Evolutionary conservation across 2,329 filamentous ascomycete species (phyloP).

Genomic region (Alternaria ventricosa): DNA sequence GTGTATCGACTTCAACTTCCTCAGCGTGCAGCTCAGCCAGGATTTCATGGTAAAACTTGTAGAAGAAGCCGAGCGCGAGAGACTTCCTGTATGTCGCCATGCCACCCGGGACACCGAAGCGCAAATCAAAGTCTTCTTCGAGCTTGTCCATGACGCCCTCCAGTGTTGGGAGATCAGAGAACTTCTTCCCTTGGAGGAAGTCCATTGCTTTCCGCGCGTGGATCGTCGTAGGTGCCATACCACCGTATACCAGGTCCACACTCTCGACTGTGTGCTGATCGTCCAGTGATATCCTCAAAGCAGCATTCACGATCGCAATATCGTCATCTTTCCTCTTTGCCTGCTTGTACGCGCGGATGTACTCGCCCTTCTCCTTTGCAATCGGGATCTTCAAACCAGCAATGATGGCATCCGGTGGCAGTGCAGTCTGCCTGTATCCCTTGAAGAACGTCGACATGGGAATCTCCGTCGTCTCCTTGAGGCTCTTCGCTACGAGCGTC

Average conservation of each 20-base stretch:
- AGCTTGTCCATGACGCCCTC: conserved; percentile 90
- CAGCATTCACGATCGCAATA: conserved; percentile 94
- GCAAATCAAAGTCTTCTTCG: conserved; percentile 86
- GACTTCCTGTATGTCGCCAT: conserved; percentile 97
- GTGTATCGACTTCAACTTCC: conserved; percentile 65
- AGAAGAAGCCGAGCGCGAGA: conserved; percentile 91
- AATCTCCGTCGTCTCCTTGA: conserved; percentile 77
- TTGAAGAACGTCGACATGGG: conserved; percentile 93
- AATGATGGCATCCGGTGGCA: conserved; percentile 83
- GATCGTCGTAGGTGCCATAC: conserved; percentile 93
- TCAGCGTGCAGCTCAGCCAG: conserved; percentile 67
- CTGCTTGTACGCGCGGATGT: conserved; percentile 91
- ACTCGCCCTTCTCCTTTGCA: conserved; percentile 76
- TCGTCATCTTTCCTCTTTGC: conserved; percentile 97
- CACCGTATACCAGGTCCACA: conserved; percentile 86
- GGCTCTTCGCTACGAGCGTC: conserved; percentile 78
- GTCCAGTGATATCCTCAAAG: conserved; percentile 75
- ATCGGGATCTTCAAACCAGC: conserved; percentile 85
- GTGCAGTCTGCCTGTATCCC: conserved; percentile 83
- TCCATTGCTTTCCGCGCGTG: conserved; percentile 78
- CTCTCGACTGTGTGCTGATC: conserved; percentile 73
- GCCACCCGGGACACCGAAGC: conserved; percentile 90
- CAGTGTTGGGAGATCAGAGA: conserved; percentile 80
- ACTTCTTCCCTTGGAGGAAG: conserved; percentile 77
- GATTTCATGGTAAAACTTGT: conserved; percentile 93